Conservation (phyloP, 495 filamentous ascomycete genomes). For the Usnea hakonensis region DNA sequence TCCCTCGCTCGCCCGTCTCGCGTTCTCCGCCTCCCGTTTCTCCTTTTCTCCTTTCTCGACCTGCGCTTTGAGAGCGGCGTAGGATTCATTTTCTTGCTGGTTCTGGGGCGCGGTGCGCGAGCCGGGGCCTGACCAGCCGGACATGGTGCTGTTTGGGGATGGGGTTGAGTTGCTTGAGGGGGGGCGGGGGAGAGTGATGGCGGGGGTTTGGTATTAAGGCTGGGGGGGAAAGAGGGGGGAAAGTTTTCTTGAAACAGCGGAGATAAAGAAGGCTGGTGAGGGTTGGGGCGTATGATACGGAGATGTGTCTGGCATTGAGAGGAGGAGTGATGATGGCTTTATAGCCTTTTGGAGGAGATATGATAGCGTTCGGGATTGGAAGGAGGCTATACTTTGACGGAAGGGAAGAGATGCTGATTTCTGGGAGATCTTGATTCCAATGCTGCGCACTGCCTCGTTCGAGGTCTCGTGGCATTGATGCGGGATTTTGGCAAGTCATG, state of each 20-base stretch:
- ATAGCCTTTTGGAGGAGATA: background rate
- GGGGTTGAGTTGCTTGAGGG: background rate
- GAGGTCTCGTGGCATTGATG: background rate
- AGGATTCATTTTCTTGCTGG: conserved; percentile 33
- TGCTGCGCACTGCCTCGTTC: background rate
- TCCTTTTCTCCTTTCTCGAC: conserved; percentile 40
- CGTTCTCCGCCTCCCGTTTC: conserved; percentile 15
- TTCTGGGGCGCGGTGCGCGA: conserved; percentile 18
- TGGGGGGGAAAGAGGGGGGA: background rate
- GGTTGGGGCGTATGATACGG: background rate
- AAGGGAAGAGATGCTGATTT: background rate
- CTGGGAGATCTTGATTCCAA: background rate
- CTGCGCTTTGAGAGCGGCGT: conserved; percentile 32
- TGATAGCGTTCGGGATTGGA: no score
- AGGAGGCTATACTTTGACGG: background rate
- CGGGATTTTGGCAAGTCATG: background rate
- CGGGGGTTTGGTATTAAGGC: background rate
- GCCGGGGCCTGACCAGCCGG: conserved; percentile 13
- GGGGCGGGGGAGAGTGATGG: background rate
- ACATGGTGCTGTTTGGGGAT: conserved; percentile 3
- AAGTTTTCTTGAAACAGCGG: background rate
- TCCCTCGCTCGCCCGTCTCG: conserved; percentile 10
- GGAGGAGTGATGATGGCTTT: background rate
- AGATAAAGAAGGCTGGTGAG: background rate
- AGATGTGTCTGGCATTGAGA: background rate